A percentile compares a stretch with the other conserved stretches of the same genome.
Evolutionary conservation across 352 stramenopile genomes (phyloP).

Genomic region (Globisporangium parvum): DNA sequence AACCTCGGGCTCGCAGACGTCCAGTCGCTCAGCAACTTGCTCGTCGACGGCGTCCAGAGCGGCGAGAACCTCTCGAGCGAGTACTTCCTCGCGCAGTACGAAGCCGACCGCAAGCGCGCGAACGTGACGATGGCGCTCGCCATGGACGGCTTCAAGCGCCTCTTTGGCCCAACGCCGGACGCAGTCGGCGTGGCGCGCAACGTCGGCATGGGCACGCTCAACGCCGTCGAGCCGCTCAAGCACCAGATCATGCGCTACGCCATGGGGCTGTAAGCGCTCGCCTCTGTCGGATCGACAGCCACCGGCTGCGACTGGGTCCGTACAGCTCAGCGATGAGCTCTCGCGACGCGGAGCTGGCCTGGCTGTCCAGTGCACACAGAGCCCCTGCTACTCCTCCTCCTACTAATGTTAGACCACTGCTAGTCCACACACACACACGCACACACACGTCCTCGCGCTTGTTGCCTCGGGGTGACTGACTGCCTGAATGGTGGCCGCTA

Average conservation of each 20-base stretch:
- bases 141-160: constrained; percentile 88
- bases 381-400: too few species aligned
- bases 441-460: too few species aligned
- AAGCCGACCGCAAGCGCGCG: constrained; percentile 79
- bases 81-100: constrained; percentile 82
- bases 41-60: constrained; percentile 71
- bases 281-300: too few species aligned
- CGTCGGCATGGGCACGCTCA: constrained; percentile 83
- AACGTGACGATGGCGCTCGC: constrained; percentile 81
- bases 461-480: too few species aligned
- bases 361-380: too few species aligned
- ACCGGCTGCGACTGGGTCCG: too few species aligned
- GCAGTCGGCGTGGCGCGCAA: constrained; percentile 70
- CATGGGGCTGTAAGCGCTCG: constrained; percentile 66
- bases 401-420: constrained; percentile 10
- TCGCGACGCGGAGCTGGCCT: too few species aligned
- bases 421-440: not conserved
- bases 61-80: constrained; percentile 74
- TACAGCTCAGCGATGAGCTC: too few species aligned
- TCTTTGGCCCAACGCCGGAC: constrained; percentile 74
- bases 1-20: constrained; percentile 94
- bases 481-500: too few species aligned
- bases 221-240: constrained; percentile 85
- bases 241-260: constrained; percentile 88
- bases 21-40: constrained; percentile 57